Base-by-base conservation (phyloP, 345 rosid species). In the Microcos paniculata region DNA sequence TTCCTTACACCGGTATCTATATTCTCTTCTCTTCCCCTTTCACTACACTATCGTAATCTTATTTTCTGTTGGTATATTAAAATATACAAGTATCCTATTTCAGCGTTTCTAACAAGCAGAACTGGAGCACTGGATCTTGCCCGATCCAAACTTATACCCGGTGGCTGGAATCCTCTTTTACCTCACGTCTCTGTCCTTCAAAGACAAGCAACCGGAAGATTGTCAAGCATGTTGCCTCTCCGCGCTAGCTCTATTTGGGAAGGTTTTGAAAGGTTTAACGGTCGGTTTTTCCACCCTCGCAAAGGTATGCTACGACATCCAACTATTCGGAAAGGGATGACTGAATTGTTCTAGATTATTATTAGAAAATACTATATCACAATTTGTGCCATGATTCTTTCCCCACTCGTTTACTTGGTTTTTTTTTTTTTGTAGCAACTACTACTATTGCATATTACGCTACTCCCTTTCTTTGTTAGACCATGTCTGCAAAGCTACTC, bases 1-100 rank as follows among this genome's bases (percentile, higher is more conserved):
- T 83, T 75, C 97, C 97, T 79, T 85, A 81, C 79, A 86, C 72
- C 42, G 90, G 98, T 94, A 35, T 35, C 40, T 35, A 79, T 13
- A 15, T 18, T n/a, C 33, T 26, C 53, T 28, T 53, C 49, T 51
- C 18, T 58, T 6, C 43, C 35, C 5, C 24, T 75, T 71, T 28
- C 2, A 53, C 14, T 57, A 9, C 16, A 38, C 51, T 15, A 1
- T 23, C 11, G 33, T 31, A 28, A 9, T 28, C n/a, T 16, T 61
- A 12, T 26, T 42, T 46, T 49, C 15, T 52, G 35, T n/a, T 71
- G 13, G 30, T 24, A 43, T 28, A 33, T 35, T 35, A n/a, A n/a
- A n/a, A n/a, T n/a, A n/a, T n/a, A n/a, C n/a, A n/a, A n/a, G n/a
- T n/a, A n/a, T 28, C 19, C 21, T 38, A 59, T 58, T 81, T 18